A percentile compares a stretch with the other conserved stretches of the same genome.
Conservation (phyloP, 2,329 filamentous ascomycete genomes). For the Verticillium dahliae region DNA sequence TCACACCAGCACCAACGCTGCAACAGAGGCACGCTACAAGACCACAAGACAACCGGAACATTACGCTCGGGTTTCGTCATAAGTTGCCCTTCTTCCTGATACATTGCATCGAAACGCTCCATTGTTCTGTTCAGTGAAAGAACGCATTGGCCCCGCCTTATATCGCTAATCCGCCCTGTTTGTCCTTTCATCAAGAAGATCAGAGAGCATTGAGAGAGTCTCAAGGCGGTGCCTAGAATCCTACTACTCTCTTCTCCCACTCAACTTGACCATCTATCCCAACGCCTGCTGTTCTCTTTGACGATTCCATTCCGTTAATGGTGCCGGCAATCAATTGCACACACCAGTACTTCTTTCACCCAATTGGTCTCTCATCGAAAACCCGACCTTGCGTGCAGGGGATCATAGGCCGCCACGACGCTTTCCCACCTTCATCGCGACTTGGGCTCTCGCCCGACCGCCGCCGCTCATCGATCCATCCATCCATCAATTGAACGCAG, state of each 20-base stretch:
- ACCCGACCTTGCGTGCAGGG: neutral
- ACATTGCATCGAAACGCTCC: neutral
- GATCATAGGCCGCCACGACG: neutral
- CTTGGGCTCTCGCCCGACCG: slow-evolving; percentile 1
- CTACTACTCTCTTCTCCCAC: neutral
- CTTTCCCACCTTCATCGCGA: neutral
- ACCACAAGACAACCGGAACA: neutral
- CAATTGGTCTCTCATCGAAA: neutral
- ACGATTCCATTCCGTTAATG: neutral
- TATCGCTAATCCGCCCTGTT: neutral
- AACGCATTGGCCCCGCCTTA: slow-evolving; percentile 1
- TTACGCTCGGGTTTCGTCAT: neutral
- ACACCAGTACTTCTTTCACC: neutral
- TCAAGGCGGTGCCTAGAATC: neutral
- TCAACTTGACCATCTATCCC: neutral
- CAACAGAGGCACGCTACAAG: neutral
- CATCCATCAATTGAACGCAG: neutral
- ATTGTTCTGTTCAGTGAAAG: neutral
- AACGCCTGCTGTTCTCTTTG: neutral
- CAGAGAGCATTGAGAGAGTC: neutral
- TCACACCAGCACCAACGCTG: neutral
- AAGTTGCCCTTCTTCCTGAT: neutral
- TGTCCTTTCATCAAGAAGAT: neutral
- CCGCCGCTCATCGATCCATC: neutral
- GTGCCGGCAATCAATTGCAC: neutral